phyloP scores from a whole-genome alignment of 2,329 filamentous ascomycete genomes.

The Trichophyton mentagrophytes region DNA sequence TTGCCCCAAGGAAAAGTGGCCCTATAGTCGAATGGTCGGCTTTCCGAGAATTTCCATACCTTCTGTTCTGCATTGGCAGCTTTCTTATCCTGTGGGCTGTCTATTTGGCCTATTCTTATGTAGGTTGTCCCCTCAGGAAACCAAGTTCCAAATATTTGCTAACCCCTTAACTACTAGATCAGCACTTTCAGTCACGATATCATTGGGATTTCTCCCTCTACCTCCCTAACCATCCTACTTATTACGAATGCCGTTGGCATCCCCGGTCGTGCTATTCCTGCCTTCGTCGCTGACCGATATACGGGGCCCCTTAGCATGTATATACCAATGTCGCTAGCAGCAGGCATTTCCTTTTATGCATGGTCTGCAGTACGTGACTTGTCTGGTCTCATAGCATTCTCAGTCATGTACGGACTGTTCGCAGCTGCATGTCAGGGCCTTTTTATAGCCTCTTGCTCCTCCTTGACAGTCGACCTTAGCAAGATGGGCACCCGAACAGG shows the following conservation, averaged over 20 bases:
- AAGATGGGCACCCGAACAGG: constrained; percentile 45
- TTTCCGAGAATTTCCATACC: constrained; percentile 40
- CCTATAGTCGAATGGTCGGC: constrained; percentile 40
- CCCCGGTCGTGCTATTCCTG: constrained; percentile 46
- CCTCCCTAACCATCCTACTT: constrained; percentile 48
- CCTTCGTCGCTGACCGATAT: constrained; percentile 44
- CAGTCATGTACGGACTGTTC: constrained; percentile 50
- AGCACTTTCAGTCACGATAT: constrained; percentile 29
- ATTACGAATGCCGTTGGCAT: constrained; percentile 52
- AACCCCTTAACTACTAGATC: constrained; percentile 13
- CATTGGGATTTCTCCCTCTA: constrained; percentile 30
- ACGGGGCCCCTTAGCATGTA: constrained; percentile 51
- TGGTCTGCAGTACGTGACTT: constrained; percentile 48
- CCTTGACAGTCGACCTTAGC: constrained; percentile 40
- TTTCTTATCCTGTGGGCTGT: constrained; percentile 39
- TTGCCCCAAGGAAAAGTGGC: constrained; percentile 38
- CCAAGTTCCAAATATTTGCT: not conserved
- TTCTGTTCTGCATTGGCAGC: constrained; percentile 30
- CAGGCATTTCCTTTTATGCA: constrained; percentile 35
- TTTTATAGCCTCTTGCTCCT: constrained; percentile 50
- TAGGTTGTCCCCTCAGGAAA: constrained; percentile 11
- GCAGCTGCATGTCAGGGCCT: constrained; percentile 52
- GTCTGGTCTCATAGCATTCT: constrained; percentile 48
- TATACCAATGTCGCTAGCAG: constrained; percentile 37
- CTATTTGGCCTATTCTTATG: constrained; percentile 42